phyloP scores from a whole-genome alignment of 1,284 basidiomycete species.

The Exobasidium cylindrosporum region DNA sequence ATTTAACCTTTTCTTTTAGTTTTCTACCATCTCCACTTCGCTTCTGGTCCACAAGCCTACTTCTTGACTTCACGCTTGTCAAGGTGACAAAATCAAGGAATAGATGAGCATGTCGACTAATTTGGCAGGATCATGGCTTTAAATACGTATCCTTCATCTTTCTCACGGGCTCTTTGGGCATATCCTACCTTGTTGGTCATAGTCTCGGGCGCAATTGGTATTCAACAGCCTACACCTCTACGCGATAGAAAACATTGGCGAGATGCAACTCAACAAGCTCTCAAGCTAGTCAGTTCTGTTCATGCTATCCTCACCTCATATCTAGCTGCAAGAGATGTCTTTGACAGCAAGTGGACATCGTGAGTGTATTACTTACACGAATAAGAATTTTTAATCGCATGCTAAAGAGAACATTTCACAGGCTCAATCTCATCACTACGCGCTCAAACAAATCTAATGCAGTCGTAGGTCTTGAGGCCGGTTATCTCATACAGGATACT shows the following conservation, averaged over 20 bases:
- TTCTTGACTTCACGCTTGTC: too few species aligned
- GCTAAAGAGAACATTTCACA: background rate
- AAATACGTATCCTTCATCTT: background rate
- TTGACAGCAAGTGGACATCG: constrained; percentile 4
- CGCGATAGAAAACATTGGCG: background rate
- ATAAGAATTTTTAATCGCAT: background rate
- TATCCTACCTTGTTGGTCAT: background rate
- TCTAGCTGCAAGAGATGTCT: constrained; percentile 1
- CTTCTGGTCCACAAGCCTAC: too few species aligned
- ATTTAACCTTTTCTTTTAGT: too few species aligned
- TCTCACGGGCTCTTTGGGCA: background rate
- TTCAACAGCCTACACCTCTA: background rate
- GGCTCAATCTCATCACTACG: constrained; percentile 9
- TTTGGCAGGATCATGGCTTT: too few species aligned
- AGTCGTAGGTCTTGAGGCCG: constrained; percentile 3
- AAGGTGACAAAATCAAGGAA: too few species aligned
- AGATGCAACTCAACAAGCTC: background rate
- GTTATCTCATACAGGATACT: constrained; percentile 4
- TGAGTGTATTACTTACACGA: background rate
- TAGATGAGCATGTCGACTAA: too few species aligned
- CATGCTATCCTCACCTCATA: constrained; percentile 1
- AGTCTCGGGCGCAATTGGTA: background rate
- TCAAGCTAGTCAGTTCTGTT: background rate
- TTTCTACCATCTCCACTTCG: too few species aligned
- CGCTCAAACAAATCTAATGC: background rate